phyloP scores from a whole-genome alignment of 2,329 filamentous ascomycete genomes.

The Colletotrichum lupini region DNA sequence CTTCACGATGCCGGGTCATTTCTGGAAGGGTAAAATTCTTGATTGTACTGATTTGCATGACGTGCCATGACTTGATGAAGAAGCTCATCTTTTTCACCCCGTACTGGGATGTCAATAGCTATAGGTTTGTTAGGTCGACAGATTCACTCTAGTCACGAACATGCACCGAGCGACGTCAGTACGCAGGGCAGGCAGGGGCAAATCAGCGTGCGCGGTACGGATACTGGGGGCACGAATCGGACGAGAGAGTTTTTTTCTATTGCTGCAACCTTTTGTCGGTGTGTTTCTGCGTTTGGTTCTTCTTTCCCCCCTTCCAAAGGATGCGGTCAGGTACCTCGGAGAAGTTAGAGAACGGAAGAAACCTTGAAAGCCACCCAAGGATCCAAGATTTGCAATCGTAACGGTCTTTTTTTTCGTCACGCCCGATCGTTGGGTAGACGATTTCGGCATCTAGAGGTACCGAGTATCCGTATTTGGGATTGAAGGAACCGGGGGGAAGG shows the following conservation, averaged over 20 bases:
- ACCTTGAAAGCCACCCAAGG: background rate
- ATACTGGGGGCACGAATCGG: slow-evolving; percentile 6
- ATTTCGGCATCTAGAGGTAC: background rate
- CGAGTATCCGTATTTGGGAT: background rate
- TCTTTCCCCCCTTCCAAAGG: too few species aligned
- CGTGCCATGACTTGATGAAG: background rate
- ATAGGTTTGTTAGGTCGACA: too few species aligned
- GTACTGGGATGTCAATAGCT: background rate
- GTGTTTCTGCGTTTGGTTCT: background rate
- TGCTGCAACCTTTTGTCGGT: background rate
- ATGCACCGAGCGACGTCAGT: too few species aligned
- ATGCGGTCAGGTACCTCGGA: too few species aligned
- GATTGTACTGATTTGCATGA: background rate
- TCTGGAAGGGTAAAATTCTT: background rate
- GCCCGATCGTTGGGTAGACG: background rate
- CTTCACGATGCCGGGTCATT: background rate
- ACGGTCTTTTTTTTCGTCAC: background rate
- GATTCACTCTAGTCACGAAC: background rate
- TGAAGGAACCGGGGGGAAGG: too few species aligned
- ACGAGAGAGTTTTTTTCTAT: background rate
- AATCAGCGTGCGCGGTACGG: too few species aligned
- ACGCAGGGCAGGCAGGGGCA: too few species aligned
- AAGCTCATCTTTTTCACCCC: background rate
- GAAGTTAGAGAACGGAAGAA: background rate
- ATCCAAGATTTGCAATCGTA: background rate